phyloP scores from a whole-genome alignment of 345 rosid species.

The Syzygium aromaticum region DNA sequence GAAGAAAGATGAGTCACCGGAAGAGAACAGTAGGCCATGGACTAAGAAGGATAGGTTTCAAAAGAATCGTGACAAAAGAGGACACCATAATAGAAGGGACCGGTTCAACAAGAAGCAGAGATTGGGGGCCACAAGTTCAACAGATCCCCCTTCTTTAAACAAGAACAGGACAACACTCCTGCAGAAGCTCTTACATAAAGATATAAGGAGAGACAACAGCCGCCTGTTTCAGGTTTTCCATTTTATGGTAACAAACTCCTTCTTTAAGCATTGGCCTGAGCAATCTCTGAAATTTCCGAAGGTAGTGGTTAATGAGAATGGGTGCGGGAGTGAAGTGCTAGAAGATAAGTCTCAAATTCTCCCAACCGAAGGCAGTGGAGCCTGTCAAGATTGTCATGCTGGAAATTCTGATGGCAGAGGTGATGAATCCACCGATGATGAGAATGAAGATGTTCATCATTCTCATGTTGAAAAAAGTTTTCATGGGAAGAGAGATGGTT shows the following conservation, averaged over 20 bases:
- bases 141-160: conserved; percentile 13
- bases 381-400: not conserved
- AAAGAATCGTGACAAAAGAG: conserved; percentile 34
- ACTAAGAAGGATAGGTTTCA: conserved; percentile 25
- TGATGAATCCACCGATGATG: conserved; percentile 1
- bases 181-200: conserved; percentile 72
- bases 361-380: conserved; percentile 9
- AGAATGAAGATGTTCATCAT: not conserved
- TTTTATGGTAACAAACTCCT: conserved; percentile 65
- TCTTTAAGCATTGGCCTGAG: conserved; percentile 56
- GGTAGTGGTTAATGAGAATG: conserved; percentile 45
- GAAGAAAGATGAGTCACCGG: conserved; percentile 18
- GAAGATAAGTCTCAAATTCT: conserved; percentile 12
- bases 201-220: conserved; percentile 56
- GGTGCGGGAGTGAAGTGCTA: conserved; percentile 11
- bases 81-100: conserved; percentile 25
- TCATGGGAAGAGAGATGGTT: not conserved
- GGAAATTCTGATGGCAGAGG: conserved; percentile 3
- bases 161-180: conserved; percentile 55
- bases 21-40: conserved; percentile 12
- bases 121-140: conserved; percentile 9
- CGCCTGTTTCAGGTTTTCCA: conserved; percentile 60
- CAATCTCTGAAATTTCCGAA: conserved; percentile 50
- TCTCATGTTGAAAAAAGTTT: not conserved
- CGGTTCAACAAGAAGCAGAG: conserved; percentile 18